Evolutionary conservation across 441 rosid genomes (phyloP), one percentile per base, ranked within the genome.

Genomic region (Pelargonium citronellum): DNA sequence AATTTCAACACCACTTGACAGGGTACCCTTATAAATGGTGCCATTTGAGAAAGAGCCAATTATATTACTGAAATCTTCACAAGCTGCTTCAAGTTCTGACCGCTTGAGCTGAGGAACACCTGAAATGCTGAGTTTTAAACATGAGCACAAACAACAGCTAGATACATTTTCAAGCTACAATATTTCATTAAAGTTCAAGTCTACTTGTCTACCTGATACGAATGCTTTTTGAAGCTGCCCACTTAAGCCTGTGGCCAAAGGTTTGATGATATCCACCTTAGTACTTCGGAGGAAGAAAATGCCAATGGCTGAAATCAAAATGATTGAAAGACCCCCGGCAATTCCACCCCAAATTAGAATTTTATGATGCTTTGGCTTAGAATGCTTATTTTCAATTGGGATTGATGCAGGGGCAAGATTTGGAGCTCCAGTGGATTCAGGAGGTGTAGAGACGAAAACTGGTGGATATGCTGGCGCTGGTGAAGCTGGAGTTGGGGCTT

Each of bases 51-150:
- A 87, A 65, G 87, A 74, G 39, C 91, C 99, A 27, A 95, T 89
- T 76, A 95, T 86, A 74, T 95, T 95, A 69, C 98, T 95, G 76
- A 95, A 95, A 79, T 92, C 98, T 82, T 95, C 99, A 68, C 99
- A 92, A 17, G 96, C 99, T 61, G 87, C 91, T 82, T 84, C 89
- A 67, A 95, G 90, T 76, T 95, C 99, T 51, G 91, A 76, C 67
- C 95, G 84, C 83, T 84, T 87, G 55, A 92, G 87, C 78, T 86
- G 91, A 7, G 96, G 97, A 22, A 87, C 92, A 67, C 91, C 97
- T 92, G 93, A 66, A 79, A 77, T 46, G 67, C 61, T 53, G 68
- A 70, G 53, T 27, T 66, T 13, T 39, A 55, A 60, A 60, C 15
- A 43, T 66, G 19, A 75, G 70, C 12, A 47, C 61, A 53, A 30